Percentiles rank a stretch among this genome's conserved stretches.
phyloP scores from a whole-genome alignment of 2,329 filamentous ascomycete species.

The Aureobasidium zeae region DNA sequence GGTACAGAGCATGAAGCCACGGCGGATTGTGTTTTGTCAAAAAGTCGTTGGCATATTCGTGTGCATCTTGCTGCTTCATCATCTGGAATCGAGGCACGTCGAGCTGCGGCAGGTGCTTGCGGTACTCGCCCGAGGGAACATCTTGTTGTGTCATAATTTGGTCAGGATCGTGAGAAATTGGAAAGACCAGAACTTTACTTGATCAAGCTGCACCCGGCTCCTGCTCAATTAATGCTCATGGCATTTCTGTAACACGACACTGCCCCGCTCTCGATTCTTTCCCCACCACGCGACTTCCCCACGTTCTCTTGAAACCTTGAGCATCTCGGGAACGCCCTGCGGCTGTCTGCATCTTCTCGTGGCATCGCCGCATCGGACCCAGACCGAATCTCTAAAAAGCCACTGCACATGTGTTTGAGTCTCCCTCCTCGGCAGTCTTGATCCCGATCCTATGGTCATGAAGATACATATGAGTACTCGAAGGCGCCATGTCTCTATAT shows the following conservation, averaged over 20 bases:
- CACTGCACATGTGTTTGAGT: too few species aligned
- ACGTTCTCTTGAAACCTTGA: too few species aligned
- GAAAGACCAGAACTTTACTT: not conserved
- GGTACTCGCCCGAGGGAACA: conserved; percentile 31
- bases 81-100: conserved; percentile 50
- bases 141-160: conserved; percentile 9
- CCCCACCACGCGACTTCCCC: conserved; percentile 2
- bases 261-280: not conserved
- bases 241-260: not conserved
- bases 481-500: too few species aligned
- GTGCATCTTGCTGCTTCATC: conserved; percentile 52
- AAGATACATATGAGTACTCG: too few species aligned
- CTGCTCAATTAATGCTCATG: conserved; percentile 7
- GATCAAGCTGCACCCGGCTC: too few species aligned
- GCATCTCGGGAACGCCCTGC: too few species aligned
- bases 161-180: too few species aligned
- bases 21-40: conserved; percentile 22
- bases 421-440: too few species aligned
- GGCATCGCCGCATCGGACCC: too few species aligned
- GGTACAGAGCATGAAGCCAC: conserved; percentile 20
- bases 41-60: conserved; percentile 44
- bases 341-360: too few species aligned
- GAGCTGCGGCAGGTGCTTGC: conserved; percentile 53
- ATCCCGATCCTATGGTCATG: too few species aligned
- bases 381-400: too few species aligned